Base-by-base conservation (phyloP, 1,284 basidiomycete genomes). In the Rhodotorula sp. region DNA sequence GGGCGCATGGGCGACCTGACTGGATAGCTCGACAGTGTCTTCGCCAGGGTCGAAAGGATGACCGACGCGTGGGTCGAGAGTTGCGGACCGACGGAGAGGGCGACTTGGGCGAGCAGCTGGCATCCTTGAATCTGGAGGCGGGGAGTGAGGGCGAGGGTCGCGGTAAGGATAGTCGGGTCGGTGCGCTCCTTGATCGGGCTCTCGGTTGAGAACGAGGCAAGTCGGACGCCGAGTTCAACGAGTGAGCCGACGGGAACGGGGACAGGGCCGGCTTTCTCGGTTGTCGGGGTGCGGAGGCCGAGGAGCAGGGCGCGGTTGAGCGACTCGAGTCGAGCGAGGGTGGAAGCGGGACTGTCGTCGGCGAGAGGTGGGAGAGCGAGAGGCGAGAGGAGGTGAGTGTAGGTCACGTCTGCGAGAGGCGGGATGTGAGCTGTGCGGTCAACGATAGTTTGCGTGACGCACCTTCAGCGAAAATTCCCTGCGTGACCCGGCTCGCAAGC, bases 401-500 rank as follows among this genome's bases (percentile, higher is more conserved):
- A 64, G 37, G 66, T 37, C 22, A 48, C 53, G 44, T 72, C 70
- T 72, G 62, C 26, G 11, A 11, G 2, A 4, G 47, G 2, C 22
- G 11, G 44, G n/a, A 9, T 8, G 53, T 46, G 16, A 28, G 40
- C 24, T 3, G 4, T 9, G 20, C 8, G 31, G 13, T 3, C 11
- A 28, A 13, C 22, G 3, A 34, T 8, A 51, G 5, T 11, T 20
- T 10, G 16, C 16, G n/a, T 18, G 10, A 52, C 72, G 20, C n/a
- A 71, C 70, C 72, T 47, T 74, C 72, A 20, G 65, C 47, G 44
- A 74, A 74, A 47, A 74, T 62, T 7, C 61, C 65, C 20, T 44
- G 37, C 9, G 70, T 62, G 26, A 65, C 48, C 13, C 59, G 47
- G 15, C 53, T 50, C 3, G 58, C 46, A 22, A 74, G 52, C 9